These are phyloP conservation scores for Neofusicoccum kwambonambiense DNA, from an alignment of 2,329 filamentous ascomycete species.

Conservation along the genomic window DNA sequence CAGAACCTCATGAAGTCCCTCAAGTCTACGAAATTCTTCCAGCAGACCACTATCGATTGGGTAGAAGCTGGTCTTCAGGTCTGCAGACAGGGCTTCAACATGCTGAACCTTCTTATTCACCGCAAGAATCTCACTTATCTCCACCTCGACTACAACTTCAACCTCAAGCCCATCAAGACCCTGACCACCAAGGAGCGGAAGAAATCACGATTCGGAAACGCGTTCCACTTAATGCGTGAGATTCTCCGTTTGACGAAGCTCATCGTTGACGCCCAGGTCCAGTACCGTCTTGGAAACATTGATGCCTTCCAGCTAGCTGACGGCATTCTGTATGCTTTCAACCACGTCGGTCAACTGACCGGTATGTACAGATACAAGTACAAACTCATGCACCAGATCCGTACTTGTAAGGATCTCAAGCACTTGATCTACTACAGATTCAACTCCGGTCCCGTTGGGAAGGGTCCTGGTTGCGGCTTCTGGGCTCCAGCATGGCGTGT, in stretches of 20 bases:
- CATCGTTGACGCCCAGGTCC: conserved; percentile 97
- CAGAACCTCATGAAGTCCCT: conserved; percentile 86
- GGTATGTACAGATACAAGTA: conserved; percentile 99
- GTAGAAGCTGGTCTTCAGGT: conserved; percentile 98
- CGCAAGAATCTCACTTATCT: conserved; percentile 98
- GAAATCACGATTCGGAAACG: conserved; percentile 98
- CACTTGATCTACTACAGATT: conserved; percentile 99
- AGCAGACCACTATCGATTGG: conserved; percentile 99
- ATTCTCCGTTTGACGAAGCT: conserved; percentile 94
- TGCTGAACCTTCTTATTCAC: conserved; percentile 96
- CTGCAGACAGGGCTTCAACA: conserved; percentile 97
- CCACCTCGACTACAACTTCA: conserved; percentile 99
- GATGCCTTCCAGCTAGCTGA: conserved; percentile 98
- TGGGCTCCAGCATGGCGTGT: conserved; percentile 99
- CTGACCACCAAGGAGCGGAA: conserved; percentile 98
- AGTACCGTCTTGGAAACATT: conserved; percentile 95
- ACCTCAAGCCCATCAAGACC: conserved; percentile 97
- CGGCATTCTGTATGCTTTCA: conserved; percentile 98
- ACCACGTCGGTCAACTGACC: conserved; percentile 95
- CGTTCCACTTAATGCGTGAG: conserved; percentile 98
- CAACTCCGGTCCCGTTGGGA: conserved; percentile 94
- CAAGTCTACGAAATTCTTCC: conserved; percentile 98
- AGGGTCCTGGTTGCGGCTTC: conserved; percentile 96
- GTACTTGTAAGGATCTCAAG: conserved; percentile 98
- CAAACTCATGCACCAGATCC: conserved; percentile 99